Evolutionary conservation across 208 protist species (phyloP).

Genomic region (Naegleria gruberi): DNA sequence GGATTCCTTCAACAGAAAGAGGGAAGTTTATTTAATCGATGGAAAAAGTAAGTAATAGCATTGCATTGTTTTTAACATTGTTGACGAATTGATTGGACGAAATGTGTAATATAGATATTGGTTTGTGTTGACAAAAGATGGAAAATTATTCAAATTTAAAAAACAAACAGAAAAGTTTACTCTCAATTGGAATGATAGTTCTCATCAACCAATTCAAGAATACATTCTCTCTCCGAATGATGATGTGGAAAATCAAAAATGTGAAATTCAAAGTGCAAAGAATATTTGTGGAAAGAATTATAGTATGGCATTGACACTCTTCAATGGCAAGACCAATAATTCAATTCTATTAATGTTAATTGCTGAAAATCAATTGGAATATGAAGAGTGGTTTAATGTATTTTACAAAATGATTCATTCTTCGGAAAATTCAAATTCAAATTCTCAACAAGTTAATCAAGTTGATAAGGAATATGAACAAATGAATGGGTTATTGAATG

Average conservation of each 20-base stretch:
- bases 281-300: background rate
- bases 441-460: background rate
- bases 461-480: background rate
- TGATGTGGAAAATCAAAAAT: background rate
- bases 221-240: background rate
- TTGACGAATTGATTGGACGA: too few relatives aligned
- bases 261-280: background rate
- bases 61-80: too few relatives aligned
- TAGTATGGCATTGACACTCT: background rate
- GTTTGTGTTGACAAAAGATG: background rate
- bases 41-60: background rate
- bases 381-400: background rate
- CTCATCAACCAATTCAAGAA: background rate
- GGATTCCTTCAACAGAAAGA: background rate
- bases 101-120: background rate
- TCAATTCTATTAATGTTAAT: background rate
- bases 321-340: background rate
- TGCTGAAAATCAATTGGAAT: background rate
- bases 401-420: background rate
- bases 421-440: background rate
- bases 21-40: background rate
- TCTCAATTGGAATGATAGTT: background rate
- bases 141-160: background rate
- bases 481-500: background rate
- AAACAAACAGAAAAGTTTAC: background rate